phyloP scores from a whole-genome alignment of 2,329 filamentous ascomycete genomes.

The Claviceps maximensis region DNA sequence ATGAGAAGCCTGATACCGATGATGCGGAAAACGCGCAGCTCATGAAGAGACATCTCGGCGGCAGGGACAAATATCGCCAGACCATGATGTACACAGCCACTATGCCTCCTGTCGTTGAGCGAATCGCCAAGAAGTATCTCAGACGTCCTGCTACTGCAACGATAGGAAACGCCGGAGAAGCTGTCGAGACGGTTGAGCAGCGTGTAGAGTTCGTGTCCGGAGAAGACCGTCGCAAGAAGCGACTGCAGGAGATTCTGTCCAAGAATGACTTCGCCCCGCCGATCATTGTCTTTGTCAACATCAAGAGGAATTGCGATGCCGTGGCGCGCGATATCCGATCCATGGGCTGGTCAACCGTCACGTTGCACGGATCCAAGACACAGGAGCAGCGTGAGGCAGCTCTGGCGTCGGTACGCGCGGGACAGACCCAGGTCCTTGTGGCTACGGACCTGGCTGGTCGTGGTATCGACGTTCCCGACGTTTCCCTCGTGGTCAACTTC shows the following conservation, averaged over 20 bases:
- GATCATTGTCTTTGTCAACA: slow-evolving; percentile 99
- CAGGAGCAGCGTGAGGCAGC: slow-evolving; percentile 96
- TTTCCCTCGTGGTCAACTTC: slow-evolving; percentile 92
- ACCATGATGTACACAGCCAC: slow-evolving; percentile 99
- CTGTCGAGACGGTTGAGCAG: slow-evolving; percentile 95
- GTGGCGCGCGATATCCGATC: slow-evolving; percentile 88
- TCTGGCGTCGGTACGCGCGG: slow-evolving; percentile 68
- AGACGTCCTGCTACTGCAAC: slow-evolving; percentile 86
- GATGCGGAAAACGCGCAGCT: slow-evolving; percentile 72
- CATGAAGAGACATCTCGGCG: slow-evolving; percentile 71
- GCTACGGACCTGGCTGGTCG: slow-evolving; percentile 90
- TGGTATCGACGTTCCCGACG: slow-evolving; percentile 95
- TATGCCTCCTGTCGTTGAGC: slow-evolving; percentile 85
- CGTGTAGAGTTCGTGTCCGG: slow-evolving; percentile 82
- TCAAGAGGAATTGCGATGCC: slow-evolving; percentile 96
- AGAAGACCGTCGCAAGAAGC: slow-evolving; percentile 94
- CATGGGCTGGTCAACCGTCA: slow-evolving; percentile 83
- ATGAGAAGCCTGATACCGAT: slow-evolving; percentile 91
- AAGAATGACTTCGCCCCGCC: slow-evolving; percentile 72
- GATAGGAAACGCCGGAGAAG: slow-evolving; percentile 88
- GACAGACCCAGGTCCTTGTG: slow-evolving; percentile 74
- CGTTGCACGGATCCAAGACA: slow-evolving; percentile 88
- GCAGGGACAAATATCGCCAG: slow-evolving; percentile 73
- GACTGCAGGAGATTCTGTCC: slow-evolving; percentile 77
- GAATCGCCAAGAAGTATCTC: slow-evolving; percentile 93